phyloP scores from a whole-genome alignment of 202 grass and related monocot species.

The Eragrostis tef region DNA sequence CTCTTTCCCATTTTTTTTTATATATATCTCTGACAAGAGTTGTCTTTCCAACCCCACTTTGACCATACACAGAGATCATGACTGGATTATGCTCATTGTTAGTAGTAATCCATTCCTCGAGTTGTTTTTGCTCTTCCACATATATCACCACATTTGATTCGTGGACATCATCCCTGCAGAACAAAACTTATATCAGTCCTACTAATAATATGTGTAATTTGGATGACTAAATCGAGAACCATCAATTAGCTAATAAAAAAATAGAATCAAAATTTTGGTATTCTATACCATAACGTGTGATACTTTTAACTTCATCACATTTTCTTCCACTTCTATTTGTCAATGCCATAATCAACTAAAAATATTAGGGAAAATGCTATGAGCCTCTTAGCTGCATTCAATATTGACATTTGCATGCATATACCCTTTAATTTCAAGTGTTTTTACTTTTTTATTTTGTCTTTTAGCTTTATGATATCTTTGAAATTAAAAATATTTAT shows the following conservation, averaged over 20 bases:
- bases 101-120: background rate
- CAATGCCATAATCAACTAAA: too few species aligned
- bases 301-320: too few species aligned
- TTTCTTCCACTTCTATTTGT: too few species aligned
- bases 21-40: constrained; percentile 44
- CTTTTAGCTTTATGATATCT: too few species aligned
- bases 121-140: fast-evolving
- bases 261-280: too few species aligned
- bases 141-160: background rate
- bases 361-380: too few species aligned
- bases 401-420: too few species aligned
- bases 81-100: background rate
- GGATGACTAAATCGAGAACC: background rate
- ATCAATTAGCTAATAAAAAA: background rate
- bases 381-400: too few species aligned
- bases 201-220: background rate
- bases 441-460: too few species aligned
- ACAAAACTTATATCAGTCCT: background rate
- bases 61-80: constrained; percentile 21
- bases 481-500: too few species aligned
- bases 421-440: too few species aligned
- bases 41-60: constrained; percentile 51
- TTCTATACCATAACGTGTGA: too few species aligned
- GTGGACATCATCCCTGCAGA: background rate
- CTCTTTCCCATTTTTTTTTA: background rate